Base-by-base conservation (phyloP, 495 filamentous ascomycete genomes). In the Aspergillus haitiensis region DNA sequence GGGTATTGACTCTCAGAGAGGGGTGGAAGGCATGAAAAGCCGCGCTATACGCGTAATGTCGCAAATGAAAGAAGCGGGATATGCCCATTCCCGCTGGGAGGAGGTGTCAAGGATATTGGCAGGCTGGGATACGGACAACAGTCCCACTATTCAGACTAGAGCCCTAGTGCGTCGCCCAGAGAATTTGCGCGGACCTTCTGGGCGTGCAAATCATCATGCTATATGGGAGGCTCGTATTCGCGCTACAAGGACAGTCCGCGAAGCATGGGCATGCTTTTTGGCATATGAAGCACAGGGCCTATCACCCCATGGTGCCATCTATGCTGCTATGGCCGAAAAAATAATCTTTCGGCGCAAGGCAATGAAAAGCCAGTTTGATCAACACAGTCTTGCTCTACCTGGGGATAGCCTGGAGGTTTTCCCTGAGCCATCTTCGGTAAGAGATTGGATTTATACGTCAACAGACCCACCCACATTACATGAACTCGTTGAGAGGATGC, bases 261-360 rank as follows among this genome's bases (percentile, higher is more conserved):
- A 91, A 73, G 88, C 88, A 10, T 91, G 88, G 88, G 82, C 80
- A 13, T 84, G 83, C 56, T 91, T 90, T 66, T 65, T 86, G 8
- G 77, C 82, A 0, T 85, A 76, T 47, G 75, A 82, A 60, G 72
- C 80, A 34, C 69, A 65, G 27, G 64, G 66, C 15, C 61, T 73
- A 45, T 62, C 67, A 33, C 67, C 70, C 3, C 72, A 63, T 47
- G 58, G 62, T 2, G 68, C 70, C 31, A 73, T 86, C 1, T 88
- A 84, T 65, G 65, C 75, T 51, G 84, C 81, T 34, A 88, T 90
- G 78, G 80, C 84, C 33, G 76, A 81, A 58, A 89, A 87, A 59
- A 60, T 89, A 7, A 67, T 84, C 12, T 77, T 75, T 18, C 63
- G 74, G 53, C 61, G 70, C 67, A 66, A 73, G 63, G 51, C 67